Evolutionary conservation across 257 asterid species (phyloP).

Genomic region (Cynanchum wilfordii): DNA sequence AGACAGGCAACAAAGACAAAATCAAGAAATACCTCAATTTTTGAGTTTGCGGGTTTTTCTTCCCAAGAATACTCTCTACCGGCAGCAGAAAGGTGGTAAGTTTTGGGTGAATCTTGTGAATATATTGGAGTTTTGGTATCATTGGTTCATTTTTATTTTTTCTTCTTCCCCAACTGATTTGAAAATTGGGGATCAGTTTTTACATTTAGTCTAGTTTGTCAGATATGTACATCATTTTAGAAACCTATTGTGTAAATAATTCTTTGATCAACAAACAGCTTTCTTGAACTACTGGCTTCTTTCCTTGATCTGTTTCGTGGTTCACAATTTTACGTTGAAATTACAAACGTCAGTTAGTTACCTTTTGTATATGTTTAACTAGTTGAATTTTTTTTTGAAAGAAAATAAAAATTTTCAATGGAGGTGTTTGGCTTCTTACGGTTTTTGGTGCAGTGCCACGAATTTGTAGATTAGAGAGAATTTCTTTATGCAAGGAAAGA

Average conservation of each 20-base stretch:
- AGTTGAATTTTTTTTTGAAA: too few relatives aligned
- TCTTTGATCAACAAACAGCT: slow-evolving; percentile 7
- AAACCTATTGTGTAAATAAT: slow-evolving; percentile 38
- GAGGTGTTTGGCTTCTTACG: too few relatives aligned
- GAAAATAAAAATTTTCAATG: too few relatives aligned
- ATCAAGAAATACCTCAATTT: neutral
- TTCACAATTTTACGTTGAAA: neutral
- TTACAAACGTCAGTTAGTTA: neutral
- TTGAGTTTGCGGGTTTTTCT: slow-evolving; percentile 21
- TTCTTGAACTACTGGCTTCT: neutral
- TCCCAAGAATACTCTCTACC: slow-evolving; percentile 7
- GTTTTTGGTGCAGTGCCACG: neutral
- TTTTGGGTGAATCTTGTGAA: slow-evolving; percentile 26
- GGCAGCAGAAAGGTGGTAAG: slow-evolving; percentile 28
- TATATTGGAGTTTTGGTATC: slow-evolving; percentile 34
- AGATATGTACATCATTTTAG: slow-evolving; percentile 26
- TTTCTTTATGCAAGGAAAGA: too few relatives aligned
- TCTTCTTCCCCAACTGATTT: slow-evolving; percentile 21
- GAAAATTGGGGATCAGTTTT: slow-evolving; percentile 20
- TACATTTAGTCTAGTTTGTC: slow-evolving; percentile 12
- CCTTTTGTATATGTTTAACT: neutral
- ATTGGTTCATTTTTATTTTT: slow-evolving; percentile 23
- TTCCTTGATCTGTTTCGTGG: neutral
- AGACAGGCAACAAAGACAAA: neutral
- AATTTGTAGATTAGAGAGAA: too few relatives aligned